Percentiles rank a stretch among this genome's conserved stretches.
Conservation (phyloP, 1,284 basidiomycete species). For the Heliocybe sulcata region DNA sequence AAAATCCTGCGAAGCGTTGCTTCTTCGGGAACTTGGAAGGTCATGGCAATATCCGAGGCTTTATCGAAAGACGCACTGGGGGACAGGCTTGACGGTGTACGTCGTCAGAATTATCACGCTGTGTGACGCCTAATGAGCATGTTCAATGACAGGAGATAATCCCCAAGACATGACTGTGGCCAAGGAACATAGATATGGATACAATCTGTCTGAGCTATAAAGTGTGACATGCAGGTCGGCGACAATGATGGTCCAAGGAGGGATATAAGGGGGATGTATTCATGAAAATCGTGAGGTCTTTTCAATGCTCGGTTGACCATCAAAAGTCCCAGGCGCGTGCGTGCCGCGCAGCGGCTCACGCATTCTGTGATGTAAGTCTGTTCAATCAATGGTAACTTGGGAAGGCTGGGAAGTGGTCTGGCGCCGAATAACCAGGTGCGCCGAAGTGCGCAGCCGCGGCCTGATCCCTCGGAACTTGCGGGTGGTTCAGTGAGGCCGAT, state of each 20-base stretch:
- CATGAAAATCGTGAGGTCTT: not conserved
- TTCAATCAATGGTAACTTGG: not conserved
- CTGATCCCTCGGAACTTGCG: not conserved
- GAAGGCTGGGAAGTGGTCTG: not conserved
- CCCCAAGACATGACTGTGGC: not conserved
- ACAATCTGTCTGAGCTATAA: not conserved
- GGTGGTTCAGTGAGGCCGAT: not conserved
- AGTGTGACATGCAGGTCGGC: not conserved
- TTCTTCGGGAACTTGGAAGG: conserved; percentile 83
- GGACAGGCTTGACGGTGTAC: conserved; percentile 10
- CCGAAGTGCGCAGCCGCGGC: not conserved
- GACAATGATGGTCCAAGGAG: not conserved
- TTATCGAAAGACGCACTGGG: conserved; percentile 63
- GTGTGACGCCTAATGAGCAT: not conserved
- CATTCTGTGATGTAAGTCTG: not conserved
- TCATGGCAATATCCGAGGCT: conserved; percentile 71
- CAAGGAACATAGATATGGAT: not conserved
- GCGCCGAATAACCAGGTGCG: not conserved
- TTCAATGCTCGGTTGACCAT: not conserved
- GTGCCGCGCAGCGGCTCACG: not conserved
- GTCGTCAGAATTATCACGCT: not conserved
- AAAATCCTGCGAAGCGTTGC: conserved; percentile 59
- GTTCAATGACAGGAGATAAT: not conserved
- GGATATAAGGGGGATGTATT: not conserved
- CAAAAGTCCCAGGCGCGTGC: not conserved